Evolutionary conservation across 2,329 filamentous ascomycete genomes (phyloP).

Genomic region (Fusarium irregulare): DNA sequence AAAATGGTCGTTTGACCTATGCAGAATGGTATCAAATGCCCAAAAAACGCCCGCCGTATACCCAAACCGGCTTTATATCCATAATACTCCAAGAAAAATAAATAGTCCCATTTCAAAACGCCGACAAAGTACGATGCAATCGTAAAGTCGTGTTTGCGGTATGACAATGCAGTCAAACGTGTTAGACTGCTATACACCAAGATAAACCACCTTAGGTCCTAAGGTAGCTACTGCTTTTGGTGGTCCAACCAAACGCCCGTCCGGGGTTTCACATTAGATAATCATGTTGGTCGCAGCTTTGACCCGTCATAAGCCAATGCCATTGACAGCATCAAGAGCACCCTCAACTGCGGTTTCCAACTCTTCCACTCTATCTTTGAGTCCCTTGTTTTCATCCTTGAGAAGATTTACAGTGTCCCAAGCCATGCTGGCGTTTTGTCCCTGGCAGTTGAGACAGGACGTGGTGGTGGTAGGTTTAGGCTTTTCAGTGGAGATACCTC

Average conservation of each 20-base stretch:
- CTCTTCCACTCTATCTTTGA: constrained; percentile 69
- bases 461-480: constrained; percentile 37
- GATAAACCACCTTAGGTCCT: no score
- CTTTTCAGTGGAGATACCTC: constrained; percentile 55
- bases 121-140: constrained; percentile 14
- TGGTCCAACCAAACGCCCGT: neutral
- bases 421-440: constrained; percentile 68
- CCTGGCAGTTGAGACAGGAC: constrained; percentile 67
- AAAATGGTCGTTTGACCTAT: constrained; percentile 32
- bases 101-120: constrained; percentile 6
- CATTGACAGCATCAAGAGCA: constrained; percentile 69
- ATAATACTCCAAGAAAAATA: constrained; percentile 35
- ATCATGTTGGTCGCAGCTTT: constrained; percentile 8
- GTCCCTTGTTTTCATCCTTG: constrained; percentile 69
- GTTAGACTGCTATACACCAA: no score
- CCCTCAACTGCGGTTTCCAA: constrained; percentile 71
- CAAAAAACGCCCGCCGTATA: constrained; percentile 39
- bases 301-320: constrained; percentile 56
- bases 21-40: constrained; percentile 47
- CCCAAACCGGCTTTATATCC: constrained; percentile 21
- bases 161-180: constrained; percentile 16
- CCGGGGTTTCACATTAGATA: constrained; percentile 22
- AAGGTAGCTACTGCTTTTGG: no score
- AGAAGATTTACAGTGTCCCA: constrained; percentile 74
- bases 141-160: constrained; percentile 20